Evolutionary conservation across 1,284 basidiomycete genomes (phyloP).

Genomic region (Sphagnurus paluster): DNA sequence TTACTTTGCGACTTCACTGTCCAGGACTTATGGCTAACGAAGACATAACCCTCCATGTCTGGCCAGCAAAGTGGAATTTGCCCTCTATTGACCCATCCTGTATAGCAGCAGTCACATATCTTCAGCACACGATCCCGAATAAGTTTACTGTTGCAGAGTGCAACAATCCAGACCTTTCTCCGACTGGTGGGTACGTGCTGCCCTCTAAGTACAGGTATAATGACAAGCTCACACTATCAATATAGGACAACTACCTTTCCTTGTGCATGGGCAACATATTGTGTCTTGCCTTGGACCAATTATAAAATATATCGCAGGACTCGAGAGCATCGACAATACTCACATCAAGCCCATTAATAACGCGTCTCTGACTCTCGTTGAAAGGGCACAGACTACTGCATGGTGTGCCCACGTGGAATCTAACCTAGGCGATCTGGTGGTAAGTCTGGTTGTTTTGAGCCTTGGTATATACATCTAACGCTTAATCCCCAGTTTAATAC

Average conservation of each 20-base stretch:
- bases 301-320: conserved; percentile 55
- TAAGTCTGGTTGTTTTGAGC: conserved; percentile 40
- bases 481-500: conserved; percentile 45
- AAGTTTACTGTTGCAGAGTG: conserved; percentile 61
- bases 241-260: conserved; percentile 68
- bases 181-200: conserved; percentile 58
- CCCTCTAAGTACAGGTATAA: background rate
- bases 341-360: conserved; percentile 42
- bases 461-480: background rate
- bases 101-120: conserved; percentile 61
- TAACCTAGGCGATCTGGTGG: conserved; percentile 68
- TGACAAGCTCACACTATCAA: background rate
- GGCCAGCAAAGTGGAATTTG: conserved; percentile 65
- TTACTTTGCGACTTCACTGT: no score
- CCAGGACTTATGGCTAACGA: conserved; percentile 1
- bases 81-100: conserved; percentile 68
- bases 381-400: conserved; percentile 56
- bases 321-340: conserved; percentile 31
- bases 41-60: conserved; percentile 54
- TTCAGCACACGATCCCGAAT: conserved; percentile 66
- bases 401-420: conserved; percentile 66
- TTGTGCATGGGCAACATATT: conserved; percentile 54
- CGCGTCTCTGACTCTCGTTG: conserved; percentile 37
- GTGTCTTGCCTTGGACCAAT: conserved; percentile 61
- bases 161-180: conserved; percentile 70